Evolutionary conservation across 495 filamentous ascomycete species (phyloP).

Genomic region (Xylaria scruposa): DNA sequence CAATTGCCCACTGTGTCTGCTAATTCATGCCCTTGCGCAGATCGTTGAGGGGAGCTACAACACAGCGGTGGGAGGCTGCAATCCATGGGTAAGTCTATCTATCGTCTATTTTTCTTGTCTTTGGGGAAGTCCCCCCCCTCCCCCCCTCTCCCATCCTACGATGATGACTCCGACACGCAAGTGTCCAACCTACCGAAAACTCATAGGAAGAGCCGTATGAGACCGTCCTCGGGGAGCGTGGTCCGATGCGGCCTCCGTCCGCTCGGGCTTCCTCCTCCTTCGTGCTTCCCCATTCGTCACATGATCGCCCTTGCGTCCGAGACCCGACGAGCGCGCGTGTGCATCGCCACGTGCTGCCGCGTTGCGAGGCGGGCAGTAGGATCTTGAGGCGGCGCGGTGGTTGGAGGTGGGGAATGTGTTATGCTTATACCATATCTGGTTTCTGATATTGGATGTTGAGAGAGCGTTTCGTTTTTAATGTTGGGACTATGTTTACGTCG

Average conservation of each 20-base stretch:
- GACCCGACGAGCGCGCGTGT: slow-evolving; percentile 41
- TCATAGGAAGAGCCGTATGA: slow-evolving; percentile 62
- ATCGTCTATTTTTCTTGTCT: slow-evolving; percentile 20
- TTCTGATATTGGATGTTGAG: slow-evolving; percentile 48
- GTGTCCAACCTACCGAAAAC: slow-evolving; percentile 53
- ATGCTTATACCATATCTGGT: slow-evolving; percentile 56
- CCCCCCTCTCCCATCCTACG: slow-evolving; percentile 30
- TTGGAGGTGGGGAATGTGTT: slow-evolving; percentile 46
- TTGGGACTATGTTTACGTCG: background rate
- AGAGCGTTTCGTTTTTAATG: slow-evolving; percentile 11
- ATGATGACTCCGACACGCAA: slow-evolving; percentile 59
- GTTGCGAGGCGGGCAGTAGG: slow-evolving; percentile 36
- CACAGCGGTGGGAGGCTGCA: background rate
- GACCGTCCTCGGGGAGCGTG: slow-evolving; percentile 38
- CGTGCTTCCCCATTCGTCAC: slow-evolving; percentile 32
- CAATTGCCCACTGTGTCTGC: slow-evolving; percentile 9
- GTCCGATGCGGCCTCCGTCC: background rate
- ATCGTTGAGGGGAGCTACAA: background rate
- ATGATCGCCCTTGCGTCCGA: slow-evolving; percentile 19
- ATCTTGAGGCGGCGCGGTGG: slow-evolving; percentile 35
- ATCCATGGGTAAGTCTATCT: slow-evolving; percentile 1
- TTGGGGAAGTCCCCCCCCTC: slow-evolving; percentile 17
- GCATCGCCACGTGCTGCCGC: slow-evolving; percentile 59
- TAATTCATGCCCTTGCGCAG: background rate
- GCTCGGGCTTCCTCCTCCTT: background rate